Evolutionary conservation across 257 asterid species (phyloP).

Genomic region (Verbena officinalis): DNA sequence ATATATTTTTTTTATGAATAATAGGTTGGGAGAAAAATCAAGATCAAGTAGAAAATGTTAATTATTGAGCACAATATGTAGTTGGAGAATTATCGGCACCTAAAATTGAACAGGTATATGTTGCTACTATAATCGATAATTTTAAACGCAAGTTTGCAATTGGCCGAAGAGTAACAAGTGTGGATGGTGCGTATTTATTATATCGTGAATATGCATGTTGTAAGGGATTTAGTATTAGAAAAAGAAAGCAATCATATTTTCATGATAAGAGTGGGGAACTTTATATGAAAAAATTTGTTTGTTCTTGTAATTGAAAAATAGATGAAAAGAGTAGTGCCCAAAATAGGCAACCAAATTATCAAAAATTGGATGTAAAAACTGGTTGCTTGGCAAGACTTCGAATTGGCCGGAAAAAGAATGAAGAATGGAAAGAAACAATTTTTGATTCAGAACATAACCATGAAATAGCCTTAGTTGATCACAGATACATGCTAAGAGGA

Average conservation of each 20-base stretch:
- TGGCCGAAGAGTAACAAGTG: background rate
- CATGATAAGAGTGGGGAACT: background rate
- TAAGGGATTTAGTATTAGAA: background rate
- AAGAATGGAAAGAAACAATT: no score
- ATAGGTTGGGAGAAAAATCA: no score
- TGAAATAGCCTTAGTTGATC: no score
- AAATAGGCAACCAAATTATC: background rate
- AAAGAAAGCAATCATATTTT: background rate
- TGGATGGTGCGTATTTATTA: background rate
- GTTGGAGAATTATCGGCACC: no score
- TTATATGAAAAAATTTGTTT: background rate
- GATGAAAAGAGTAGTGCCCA: background rate
- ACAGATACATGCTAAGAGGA: no score
- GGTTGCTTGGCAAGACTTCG: no score
- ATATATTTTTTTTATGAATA: no score
- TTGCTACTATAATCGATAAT: no score
- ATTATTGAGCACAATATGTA: no score
- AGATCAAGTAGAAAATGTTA: no score
- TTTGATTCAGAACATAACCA: no score
- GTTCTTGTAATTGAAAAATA: background rate
- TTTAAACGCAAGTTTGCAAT: background rate
- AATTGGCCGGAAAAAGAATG: background rate
- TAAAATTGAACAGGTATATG: no score
- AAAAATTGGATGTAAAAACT: background rate
- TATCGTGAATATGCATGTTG: background rate